phyloP scores from a whole-genome alignment of 1,284 basidiomycete genomes.

The Cutaneotrichosporon dermatis region DNA sequence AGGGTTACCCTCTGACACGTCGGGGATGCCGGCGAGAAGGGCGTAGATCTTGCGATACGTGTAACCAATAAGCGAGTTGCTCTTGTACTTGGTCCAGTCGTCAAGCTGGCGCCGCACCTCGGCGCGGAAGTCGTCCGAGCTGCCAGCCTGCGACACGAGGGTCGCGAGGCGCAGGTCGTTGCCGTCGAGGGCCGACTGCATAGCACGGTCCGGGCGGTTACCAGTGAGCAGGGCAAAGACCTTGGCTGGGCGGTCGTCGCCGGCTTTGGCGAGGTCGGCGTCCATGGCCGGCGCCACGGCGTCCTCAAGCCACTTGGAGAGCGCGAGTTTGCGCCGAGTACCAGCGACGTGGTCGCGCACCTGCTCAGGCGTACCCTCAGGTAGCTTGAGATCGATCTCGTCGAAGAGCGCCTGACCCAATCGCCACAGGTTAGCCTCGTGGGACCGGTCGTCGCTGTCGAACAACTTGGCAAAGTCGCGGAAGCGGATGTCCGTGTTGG shows the following conservation, averaged over 20 bases:
- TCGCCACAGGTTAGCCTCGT: slow-evolving; percentile 76
- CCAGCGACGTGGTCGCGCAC: slow-evolving; percentile 48
- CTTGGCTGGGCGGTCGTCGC: slow-evolving; percentile 52
- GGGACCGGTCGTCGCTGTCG: slow-evolving; percentile 65
- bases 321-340: slow-evolving; percentile 71
- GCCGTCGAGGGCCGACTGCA: slow-evolving; percentile 67
- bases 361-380: slow-evolving; percentile 57
- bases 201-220: slow-evolving; percentile 80
- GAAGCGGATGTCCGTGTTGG: slow-evolving; percentile 64
- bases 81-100: slow-evolving; percentile 75
- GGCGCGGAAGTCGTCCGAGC: slow-evolving; percentile 68
- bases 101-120: slow-evolving; percentile 74
- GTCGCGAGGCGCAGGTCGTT: slow-evolving; percentile 84
- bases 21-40: slow-evolving; percentile 73
- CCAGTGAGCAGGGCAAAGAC: slow-evolving; percentile 80
- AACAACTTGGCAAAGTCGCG: slow-evolving; percentile 71
- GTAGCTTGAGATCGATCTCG: slow-evolving; percentile 63
- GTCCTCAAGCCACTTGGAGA: slow-evolving; percentile 81
- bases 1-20: slow-evolving; percentile 58
- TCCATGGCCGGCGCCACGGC: slow-evolving; percentile 72
- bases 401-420: slow-evolving; percentile 91
- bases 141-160: slow-evolving; percentile 82
- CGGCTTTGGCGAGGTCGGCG: slow-evolving; percentile 60
- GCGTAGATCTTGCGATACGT: slow-evolving; percentile 78
- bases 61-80: slow-evolving; percentile 66